These are phyloP conservation scores for Aspergillus diversus DNA, from an alignment of 495 filamentous ascomycete genomes.

Conservation along the genomic window DNA sequence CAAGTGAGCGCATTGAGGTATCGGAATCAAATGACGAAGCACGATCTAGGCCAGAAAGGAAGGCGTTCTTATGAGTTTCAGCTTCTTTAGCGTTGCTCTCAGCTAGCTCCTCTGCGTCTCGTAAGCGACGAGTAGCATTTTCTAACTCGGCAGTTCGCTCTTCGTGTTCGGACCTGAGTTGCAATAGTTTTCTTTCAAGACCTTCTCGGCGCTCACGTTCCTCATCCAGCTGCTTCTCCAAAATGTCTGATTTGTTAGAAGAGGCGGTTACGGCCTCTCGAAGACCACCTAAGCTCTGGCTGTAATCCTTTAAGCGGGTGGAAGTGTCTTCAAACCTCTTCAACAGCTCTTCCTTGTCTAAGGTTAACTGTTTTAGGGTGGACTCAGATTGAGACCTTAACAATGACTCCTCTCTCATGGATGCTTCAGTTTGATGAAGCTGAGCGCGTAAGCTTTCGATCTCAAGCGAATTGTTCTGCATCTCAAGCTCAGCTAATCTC, in stretches of 20 bases:
- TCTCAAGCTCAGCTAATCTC: slow-evolving; percentile 82
- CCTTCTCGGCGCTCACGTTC: slow-evolving; percentile 76
- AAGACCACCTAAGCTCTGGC: slow-evolving; percentile 71
- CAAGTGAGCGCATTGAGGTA: slow-evolving; percentile 54
- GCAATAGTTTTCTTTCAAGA: slow-evolving; percentile 77
- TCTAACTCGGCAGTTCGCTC: slow-evolving; percentile 81
- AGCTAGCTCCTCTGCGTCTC: slow-evolving; percentile 89
- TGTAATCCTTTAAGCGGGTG: slow-evolving; percentile 68
- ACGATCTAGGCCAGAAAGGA: slow-evolving; percentile 79
- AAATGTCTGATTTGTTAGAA: slow-evolving; percentile 67
- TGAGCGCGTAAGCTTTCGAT: slow-evolving; percentile 83
- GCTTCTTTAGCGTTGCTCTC: slow-evolving; percentile 88
- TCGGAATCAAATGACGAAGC: slow-evolving; percentile 49
- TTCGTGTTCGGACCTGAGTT: slow-evolving; percentile 84
- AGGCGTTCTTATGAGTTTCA: slow-evolving; percentile 77
- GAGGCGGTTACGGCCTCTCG: slow-evolving; percentile 80
- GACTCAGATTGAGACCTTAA: slow-evolving; percentile 74
- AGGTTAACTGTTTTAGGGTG: slow-evolving; percentile 67
- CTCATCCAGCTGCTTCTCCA: slow-evolving; percentile 85
- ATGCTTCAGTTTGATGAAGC: slow-evolving; percentile 74
- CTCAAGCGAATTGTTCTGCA: slow-evolving; percentile 79
- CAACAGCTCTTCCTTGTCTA: slow-evolving; percentile 83
- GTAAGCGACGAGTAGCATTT: slow-evolving; percentile 68
- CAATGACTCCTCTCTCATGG: slow-evolving; percentile 77
- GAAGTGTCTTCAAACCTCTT: slow-evolving; percentile 69